Percentiles rank a stretch among this genome's conserved stretches.
Conservation (phyloP, 352 stramenopile genomes). For the Peronospora tabacina region DNA sequence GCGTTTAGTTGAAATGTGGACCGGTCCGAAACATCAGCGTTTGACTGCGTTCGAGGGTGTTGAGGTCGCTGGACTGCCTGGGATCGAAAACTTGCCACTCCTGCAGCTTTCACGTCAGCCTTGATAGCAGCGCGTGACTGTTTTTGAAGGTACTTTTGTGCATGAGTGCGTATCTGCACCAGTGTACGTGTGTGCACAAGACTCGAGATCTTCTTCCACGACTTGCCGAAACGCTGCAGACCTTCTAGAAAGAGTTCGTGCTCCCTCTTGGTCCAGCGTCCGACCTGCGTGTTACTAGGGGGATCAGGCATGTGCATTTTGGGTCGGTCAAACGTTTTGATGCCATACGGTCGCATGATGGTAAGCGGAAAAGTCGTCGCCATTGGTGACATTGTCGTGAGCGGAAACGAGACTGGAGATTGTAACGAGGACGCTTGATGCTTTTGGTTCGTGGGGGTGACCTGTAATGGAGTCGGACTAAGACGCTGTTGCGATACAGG, state of each 20-base stretch:
- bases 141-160: slow-evolving; percentile 94
- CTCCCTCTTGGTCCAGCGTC: slow-evolving; percentile 86
- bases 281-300: slow-evolving; percentile 34
- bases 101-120: slow-evolving; percentile 20
- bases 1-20: not conserved
- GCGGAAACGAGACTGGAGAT: not conserved
- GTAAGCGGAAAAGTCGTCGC: slow-evolving; percentile 3
- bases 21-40: not conserved
- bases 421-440: slow-evolving; percentile 1
- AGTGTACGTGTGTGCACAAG: slow-evolving; percentile 75
- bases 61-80: slow-evolving; percentile 1
- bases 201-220: slow-evolving; percentile 88
- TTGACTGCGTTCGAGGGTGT: slow-evolving; percentile 1
- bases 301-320: slow-evolving; percentile 1
- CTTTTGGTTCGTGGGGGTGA: slow-evolving; percentile 9
- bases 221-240: slow-evolving; percentile 80
- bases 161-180: slow-evolving; percentile 95
- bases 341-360: slow-evolving; percentile 1
- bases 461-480: slow-evolving; percentile 4
- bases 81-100: not conserved
- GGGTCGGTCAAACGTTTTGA: not conserved
- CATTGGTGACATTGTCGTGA: slow-evolving; percentile 1
- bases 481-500: slow-evolving; percentile 5
- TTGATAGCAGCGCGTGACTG: slow-evolving; percentile 57
- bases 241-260: slow-evolving; percentile 86